Conservation (phyloP, 108 stramenopile species). For the Cyclotella kingstonii region DNA sequence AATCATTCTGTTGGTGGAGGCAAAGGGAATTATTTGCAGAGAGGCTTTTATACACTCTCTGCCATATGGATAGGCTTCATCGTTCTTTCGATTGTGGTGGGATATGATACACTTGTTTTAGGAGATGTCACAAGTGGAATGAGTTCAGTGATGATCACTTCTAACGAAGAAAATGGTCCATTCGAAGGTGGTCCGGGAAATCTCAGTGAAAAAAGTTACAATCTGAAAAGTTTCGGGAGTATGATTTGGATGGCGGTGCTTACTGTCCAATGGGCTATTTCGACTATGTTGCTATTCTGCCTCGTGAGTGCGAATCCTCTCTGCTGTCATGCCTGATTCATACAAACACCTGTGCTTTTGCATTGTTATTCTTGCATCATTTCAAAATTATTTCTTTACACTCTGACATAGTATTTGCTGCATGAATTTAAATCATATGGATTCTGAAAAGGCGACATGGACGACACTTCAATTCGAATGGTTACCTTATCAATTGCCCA, state of each 20-base stretch:
- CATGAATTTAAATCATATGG: conserved; percentile 6
- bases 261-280: conserved; percentile 10
- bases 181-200: too few species aligned
- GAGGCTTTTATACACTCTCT: conserved; percentile 24
- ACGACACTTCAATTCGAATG: conserved; percentile 58
- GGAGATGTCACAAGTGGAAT: conserved; percentile 30
- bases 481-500: conserved; percentile 47
- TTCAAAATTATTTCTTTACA: background rate
- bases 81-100: conserved; percentile 44
- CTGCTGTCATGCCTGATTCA: background rate
- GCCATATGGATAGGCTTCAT: conserved; percentile 56
- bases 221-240: background rate
- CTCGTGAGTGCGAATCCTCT: conserved; percentile 6
- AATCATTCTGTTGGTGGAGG: conserved; percentile 10
- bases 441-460: conserved; percentile 48
- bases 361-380: too few species aligned
- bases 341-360: too few species aligned
- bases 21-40: background rate
- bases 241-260: background rate
- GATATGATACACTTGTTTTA: conserved; percentile 39
- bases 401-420: background rate
- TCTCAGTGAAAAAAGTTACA: background rate
- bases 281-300: conserved; percentile 17
- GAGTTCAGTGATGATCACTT: background rate
- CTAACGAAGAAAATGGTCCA: background rate